A percentile compares a stretch with the other conserved stretches of the same genome.
Conservation (phyloP, 495 filamentous ascomycete species). For the Neurospora pannonica region DNA sequence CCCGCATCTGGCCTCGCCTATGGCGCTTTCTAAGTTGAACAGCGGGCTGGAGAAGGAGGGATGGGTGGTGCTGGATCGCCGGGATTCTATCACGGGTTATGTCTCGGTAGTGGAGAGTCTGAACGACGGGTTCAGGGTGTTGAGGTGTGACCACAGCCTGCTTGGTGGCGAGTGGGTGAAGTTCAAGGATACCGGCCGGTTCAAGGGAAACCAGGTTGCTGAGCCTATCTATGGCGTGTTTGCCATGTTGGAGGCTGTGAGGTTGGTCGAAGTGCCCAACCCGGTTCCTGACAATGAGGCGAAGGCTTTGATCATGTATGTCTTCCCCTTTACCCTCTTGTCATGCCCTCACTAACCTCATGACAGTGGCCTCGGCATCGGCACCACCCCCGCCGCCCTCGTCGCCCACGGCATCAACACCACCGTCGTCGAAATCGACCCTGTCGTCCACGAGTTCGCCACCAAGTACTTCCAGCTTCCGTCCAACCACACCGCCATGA, state of each 20-base stretch:
- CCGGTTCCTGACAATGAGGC: slow-evolving; percentile 51
- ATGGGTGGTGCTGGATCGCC: slow-evolving; percentile 62
- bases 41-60: slow-evolving; percentile 42
- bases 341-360: too few species aligned
- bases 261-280: slow-evolving; percentile 56
- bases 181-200: slow-evolving; percentile 21
- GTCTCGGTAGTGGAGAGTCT: slow-evolving; percentile 76
- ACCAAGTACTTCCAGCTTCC: slow-evolving; percentile 73
- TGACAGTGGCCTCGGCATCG: slow-evolving; percentile 86
- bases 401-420: slow-evolving; percentile 83
- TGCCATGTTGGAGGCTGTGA: slow-evolving; percentile 81
- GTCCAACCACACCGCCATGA: slow-evolving; percentile 64
- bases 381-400: slow-evolving; percentile 78
- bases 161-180: slow-evolving; percentile 89
- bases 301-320: slow-evolving; percentile 81
- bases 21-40: slow-evolving; percentile 51
- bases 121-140: slow-evolving; percentile 60
- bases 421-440: slow-evolving; percentile 90
- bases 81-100: slow-evolving; percentile 83
- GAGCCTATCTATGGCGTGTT: slow-evolving; percentile 94
- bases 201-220: slow-evolving; percentile 42
- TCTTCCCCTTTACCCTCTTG: too few species aligned
- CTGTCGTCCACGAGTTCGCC: slow-evolving; percentile 74
- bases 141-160: slow-evolving; percentile 90
- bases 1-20: slow-evolving; percentile 52